These are phyloP conservation scores for Salvia rosmarinus DNA, from an alignment of 257 asterid species.

Conservation along the genomic window DNA sequence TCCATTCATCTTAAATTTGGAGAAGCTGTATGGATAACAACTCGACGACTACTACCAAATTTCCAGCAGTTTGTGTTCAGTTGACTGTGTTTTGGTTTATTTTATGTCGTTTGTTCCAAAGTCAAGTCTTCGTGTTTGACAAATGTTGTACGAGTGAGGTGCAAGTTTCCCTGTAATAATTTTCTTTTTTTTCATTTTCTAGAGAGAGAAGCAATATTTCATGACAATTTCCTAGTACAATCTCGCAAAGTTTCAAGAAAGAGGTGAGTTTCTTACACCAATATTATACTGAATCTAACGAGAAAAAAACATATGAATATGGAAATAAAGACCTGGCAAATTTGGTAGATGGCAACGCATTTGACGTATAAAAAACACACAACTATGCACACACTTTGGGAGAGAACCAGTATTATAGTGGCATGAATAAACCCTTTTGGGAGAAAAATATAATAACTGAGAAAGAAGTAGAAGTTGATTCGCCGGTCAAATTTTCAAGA, in stretches of 20 bases:
- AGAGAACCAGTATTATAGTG: not conserved
- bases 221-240: not conserved
- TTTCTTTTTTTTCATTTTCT: slow-evolving; percentile 2
- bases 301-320: not conserved
- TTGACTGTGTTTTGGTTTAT: slow-evolving; percentile 22
- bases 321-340: not conserved
- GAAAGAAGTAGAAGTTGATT: not conserved
- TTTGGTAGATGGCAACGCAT: not conserved
- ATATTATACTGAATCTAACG: not conserved
- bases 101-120: not conserved
- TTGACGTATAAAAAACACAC: not conserved
- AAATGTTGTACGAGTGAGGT: slow-evolving; percentile 32
- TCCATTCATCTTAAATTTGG: slow-evolving; percentile 3
- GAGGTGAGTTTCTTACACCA: not conserved
- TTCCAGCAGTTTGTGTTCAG: slow-evolving; percentile 2
- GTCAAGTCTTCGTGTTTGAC: slow-evolving; percentile 35
- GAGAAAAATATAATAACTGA: too few species aligned
- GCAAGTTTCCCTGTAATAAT: slow-evolving; percentile 34
- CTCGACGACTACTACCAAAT: slow-evolving; percentile 1
- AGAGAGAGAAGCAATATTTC: not conserved
- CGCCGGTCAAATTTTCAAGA: not conserved
- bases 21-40: slow-evolving; percentile 11
- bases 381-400: not conserved
- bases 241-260: slow-evolving; percentile 10
- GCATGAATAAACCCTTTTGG: slow-evolving; percentile 6